Evolutionary conservation across 2,329 filamentous ascomycete species (phyloP), one percentile per base, ranked within the genome.

Genomic region (Huntiella bhutanensis): DNA sequence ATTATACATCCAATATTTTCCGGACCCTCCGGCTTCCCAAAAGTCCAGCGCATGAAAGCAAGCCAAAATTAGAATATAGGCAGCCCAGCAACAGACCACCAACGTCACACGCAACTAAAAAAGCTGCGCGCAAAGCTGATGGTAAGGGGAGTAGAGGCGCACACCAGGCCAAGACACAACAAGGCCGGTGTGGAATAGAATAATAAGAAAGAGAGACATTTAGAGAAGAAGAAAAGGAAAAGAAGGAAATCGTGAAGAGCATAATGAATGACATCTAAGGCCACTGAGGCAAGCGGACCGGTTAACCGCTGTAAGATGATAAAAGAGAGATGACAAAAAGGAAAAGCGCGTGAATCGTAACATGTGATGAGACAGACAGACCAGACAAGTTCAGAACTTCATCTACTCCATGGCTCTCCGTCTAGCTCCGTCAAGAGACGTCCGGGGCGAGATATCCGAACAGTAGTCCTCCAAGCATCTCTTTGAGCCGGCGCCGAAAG

Each of bases 401-500:
- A 19, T 33, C 28, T 34, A 33, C 15, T 35, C n/a, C 33, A 13
- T 8, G 36, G 15, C 19, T 19, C 37, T 42, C n/a, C 22, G 45
- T 39, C 7, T 39, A 32, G 33, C 40, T 22, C 34, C 33, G 12
- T 40, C 50, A 45, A 13, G 48, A 52, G 5, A 48, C 45, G 19
- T 40, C 45, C 15, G 50, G 48, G 45, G 48, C 49, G 10, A 52
- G 39, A 35, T 40, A 45, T 17, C 46, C 45, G 34, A 41, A 33
- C 16, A 11, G 48, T 52, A 8, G 44, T 34, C 48, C 43, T 41
- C 33, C 48, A 38, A n/a, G 33, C 39, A 34, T 28, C 22, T 28
- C 22, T 28, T 28, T 28, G 22, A 28, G 8, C 55, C 57, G 32
- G 62, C 56, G 35, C 67, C 67, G 52, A 70, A 70, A 8, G 60